phyloP scores from a whole-genome alignment of 371 early-diverging fungal species.

The Paraphysoderma sedebokerense region DNA sequence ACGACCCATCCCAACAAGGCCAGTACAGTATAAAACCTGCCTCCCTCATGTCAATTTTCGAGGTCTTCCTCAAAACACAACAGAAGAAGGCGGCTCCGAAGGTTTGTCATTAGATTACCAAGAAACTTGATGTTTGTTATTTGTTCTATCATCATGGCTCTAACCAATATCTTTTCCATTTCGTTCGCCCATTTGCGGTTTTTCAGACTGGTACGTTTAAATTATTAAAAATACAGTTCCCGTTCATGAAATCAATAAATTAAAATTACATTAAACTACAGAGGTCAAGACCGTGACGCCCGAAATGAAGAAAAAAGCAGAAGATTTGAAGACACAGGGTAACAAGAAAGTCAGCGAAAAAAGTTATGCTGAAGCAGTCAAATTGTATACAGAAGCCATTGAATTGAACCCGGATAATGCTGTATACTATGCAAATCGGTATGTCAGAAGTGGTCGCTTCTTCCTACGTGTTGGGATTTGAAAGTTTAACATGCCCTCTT shows the following conservation, averaged over 20 bases:
- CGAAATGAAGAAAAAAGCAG: slow-evolving; percentile 59
- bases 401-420: slow-evolving; percentile 60
- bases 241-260: no score
- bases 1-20: slow-evolving; percentile 42
- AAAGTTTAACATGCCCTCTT: neutral
- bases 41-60: slow-evolving; percentile 61
- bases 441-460: slow-evolving; percentile 1
- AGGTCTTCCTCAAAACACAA: slow-evolving; percentile 78
- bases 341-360: slow-evolving; percentile 65
- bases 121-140: no score
- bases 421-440: slow-evolving; percentile 90
- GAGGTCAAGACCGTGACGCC: no score
- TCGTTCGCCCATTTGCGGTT: no score
- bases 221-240: no score
- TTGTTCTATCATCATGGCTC: no score
- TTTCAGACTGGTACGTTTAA: no score
- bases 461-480: no score
- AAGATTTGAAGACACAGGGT: slow-evolving; percentile 66
- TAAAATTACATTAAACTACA: no score
- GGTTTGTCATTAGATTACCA: no score
- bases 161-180: no score
- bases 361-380: slow-evolving; percentile 70
- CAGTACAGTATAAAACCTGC: slow-evolving; percentile 69
- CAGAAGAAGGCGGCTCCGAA: no score
- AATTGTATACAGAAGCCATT: slow-evolving; percentile 79